Conservation (phyloP, 768 basidiomycete species). For the Leccinum boreale region DNA sequence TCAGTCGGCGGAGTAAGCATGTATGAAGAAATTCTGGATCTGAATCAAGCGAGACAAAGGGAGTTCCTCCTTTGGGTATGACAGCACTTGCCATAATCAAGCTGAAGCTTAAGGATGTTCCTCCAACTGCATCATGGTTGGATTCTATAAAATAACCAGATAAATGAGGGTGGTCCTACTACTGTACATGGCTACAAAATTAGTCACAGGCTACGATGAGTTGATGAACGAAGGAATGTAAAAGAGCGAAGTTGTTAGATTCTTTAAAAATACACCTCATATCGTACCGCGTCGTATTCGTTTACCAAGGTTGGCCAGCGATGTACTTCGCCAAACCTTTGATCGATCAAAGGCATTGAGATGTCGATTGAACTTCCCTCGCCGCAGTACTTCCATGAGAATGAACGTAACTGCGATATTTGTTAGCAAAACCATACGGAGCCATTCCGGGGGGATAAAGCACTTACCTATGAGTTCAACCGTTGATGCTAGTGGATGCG, state of each 20-base stretch:
- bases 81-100: neutral
- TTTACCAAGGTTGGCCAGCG: slow-evolving; percentile 27
- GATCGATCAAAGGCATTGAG: slow-evolving; percentile 47
- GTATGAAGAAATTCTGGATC: neutral
- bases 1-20: neutral
- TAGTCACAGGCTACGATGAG: slow-evolving; percentile 1
- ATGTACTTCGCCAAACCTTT: slow-evolving; percentile 40
- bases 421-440: slow-evolving; percentile 11
- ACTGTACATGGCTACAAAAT: neutral
- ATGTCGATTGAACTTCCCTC: slow-evolving; percentile 52
- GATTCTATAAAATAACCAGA: neutral
- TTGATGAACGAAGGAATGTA: slow-evolving; percentile 1
- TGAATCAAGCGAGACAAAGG: slow-evolving; percentile 21
- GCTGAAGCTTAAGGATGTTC: neutral
- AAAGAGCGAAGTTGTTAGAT: neutral
- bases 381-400: slow-evolving; percentile 61
- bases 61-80: slow-evolving; percentile 12
- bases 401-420: slow-evolving; percentile 50
- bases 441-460: neutral
- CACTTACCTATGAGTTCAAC: slow-evolving; percentile 50
- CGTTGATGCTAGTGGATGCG: slow-evolving; percentile 45
- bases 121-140: neutral
- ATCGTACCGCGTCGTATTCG: slow-evolving; percentile 34
- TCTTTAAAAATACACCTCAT: slow-evolving; percentile 7
- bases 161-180: neutral